These are phyloP conservation scores for Bipolaris zeicola DNA, from an alignment of 2,329 filamentous ascomycete genomes.

Conservation along the genomic window DNA sequence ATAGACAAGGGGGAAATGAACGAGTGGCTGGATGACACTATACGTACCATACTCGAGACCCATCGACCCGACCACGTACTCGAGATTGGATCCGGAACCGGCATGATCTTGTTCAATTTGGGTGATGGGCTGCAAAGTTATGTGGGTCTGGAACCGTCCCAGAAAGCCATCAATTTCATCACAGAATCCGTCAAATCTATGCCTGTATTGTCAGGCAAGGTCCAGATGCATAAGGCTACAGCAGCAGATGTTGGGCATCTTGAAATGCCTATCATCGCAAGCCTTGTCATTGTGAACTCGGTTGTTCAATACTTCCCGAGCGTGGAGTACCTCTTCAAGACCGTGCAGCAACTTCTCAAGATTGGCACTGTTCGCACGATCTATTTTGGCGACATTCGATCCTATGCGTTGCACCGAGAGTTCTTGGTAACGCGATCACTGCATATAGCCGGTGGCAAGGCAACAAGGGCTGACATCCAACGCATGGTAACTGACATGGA, in stretches of 20 bases:
- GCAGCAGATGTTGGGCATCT: background rate
- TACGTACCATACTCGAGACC: conserved; percentile 3
- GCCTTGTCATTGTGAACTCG: conserved; percentile 9
- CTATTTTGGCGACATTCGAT: conserved; percentile 13
- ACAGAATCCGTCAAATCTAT: conserved; percentile 2
- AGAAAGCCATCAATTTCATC: conserved; percentile 7
- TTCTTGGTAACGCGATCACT: conserved; percentile 2
- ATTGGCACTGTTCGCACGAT: background rate
- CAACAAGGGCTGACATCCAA: conserved; percentile 1
- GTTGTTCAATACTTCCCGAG: conserved; percentile 19
- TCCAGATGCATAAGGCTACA: background rate
- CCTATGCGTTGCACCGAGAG: conserved; percentile 6
- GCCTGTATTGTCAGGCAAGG: background rate
- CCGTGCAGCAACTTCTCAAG: background rate
- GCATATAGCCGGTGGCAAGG: background rate
- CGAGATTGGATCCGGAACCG: conserved; percentile 13
- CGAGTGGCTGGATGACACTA: conserved; percentile 19
- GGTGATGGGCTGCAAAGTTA: conserved; percentile 4
- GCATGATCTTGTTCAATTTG: conserved; percentile 22
- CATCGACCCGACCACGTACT: conserved; percentile 2
- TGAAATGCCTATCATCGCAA: background rate
- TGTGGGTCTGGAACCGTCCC: conserved; percentile 7
- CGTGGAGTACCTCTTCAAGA: conserved; percentile 11
- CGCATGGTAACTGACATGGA: conserved; percentile 10
- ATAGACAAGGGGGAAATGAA: conserved; percentile 18